These are phyloP conservation scores for Cochliopodium minus DNA, from an alignment of 208 protist species.

Conservation along the genomic window DNA sequence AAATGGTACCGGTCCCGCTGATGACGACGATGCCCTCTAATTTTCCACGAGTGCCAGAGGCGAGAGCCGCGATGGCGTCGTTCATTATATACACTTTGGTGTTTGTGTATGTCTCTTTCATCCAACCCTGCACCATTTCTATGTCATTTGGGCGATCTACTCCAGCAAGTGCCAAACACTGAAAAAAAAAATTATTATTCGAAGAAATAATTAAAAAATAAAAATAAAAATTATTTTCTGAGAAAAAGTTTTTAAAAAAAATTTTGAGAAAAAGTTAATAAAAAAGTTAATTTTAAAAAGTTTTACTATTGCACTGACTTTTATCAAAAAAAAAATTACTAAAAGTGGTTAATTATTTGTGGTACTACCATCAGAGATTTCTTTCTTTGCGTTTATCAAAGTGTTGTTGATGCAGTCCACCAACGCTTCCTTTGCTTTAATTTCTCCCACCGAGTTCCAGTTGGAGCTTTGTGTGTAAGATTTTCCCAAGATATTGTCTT, in stretches of 20 bases:
- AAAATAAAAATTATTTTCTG: too few species aligned
- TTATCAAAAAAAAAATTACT: too few species aligned
- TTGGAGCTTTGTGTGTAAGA: too few species aligned
- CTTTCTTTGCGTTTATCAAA: neutral
- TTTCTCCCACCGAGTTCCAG: neutral
- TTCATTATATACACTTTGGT: neutral
- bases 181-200: neutral
- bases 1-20: neutral
- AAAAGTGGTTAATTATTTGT: neutral
- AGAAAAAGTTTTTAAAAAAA: too few species aligned
- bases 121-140: neutral
- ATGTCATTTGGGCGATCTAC: slow-evolving; percentile 1
- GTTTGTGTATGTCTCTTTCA: neutral
- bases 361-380: neutral
- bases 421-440: neutral
- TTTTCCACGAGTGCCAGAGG: neutral
- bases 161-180: neutral
- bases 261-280: too few species aligned
- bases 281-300: too few species aligned
- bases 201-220: too few species aligned
- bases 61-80: neutral
- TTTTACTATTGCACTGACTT: too few species aligned
- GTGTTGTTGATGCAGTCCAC: neutral
- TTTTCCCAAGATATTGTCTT: too few species aligned
- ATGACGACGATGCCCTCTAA: neutral